Conservation (phyloP, 768 basidiomycete genomes). For the Russula sp. region DNA sequence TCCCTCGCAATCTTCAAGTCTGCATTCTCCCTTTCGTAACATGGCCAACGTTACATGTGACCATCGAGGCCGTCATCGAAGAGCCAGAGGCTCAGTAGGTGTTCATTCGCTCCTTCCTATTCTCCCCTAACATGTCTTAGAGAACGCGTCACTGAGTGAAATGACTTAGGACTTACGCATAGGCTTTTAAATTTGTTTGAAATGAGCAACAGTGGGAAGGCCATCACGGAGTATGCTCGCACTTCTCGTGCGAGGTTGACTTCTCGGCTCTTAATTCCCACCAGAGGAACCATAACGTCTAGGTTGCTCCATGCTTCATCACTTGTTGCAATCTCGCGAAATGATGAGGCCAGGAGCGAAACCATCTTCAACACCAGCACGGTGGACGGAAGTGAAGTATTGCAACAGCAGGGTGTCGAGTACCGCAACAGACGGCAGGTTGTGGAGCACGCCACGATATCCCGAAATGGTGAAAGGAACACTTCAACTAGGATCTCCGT, state of each 20-base stretch:
- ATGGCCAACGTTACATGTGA: neutral
- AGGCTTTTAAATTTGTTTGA: neutral
- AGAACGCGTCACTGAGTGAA: neutral
- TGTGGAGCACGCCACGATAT: neutral
- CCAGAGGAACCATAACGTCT: neutral
- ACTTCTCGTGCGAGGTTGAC: neutral
- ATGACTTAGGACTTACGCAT: neutral
- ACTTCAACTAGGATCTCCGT: neutral
- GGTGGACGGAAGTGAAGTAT: neutral
- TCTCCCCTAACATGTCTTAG: neutral
- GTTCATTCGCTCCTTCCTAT: neutral
- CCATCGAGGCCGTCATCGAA: neutral
- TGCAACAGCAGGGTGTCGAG: neutral
- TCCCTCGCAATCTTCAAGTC: constrained; percentile 8
- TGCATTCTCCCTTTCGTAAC: neutral
- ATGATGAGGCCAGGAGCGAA: neutral
- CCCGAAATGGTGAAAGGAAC: neutral
- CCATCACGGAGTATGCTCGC: neutral
- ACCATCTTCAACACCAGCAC: neutral
- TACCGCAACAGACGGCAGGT: neutral
- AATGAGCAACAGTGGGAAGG: neutral
- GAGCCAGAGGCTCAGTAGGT: neutral
- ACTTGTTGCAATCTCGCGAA: neutral
- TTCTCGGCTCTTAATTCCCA: neutral
- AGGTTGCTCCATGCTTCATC: neutral